Evolutionary conservation across 2,329 filamentous ascomycete genomes (phyloP), one percentile per base, ranked within the genome.

Genomic region (Helminthosporium solani): DNA sequence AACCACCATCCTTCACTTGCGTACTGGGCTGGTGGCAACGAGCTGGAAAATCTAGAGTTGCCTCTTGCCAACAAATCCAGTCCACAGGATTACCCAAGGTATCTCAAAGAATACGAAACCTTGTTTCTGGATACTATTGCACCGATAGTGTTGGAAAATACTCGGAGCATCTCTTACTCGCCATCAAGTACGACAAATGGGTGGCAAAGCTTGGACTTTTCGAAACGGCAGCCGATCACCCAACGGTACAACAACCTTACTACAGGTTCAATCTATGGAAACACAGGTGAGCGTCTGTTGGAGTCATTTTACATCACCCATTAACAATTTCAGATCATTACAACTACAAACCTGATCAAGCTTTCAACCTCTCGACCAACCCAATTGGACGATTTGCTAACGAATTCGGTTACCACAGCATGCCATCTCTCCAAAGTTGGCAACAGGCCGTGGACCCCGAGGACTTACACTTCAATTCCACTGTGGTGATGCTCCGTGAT

Each of bases 321-420:
- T 20, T 27, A 25, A 27, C 3, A 33, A 18, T 11, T n/a, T 8
- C 14, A 4, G 79, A 83, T 51, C 74, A 78, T 58, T 85, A 85
- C 65, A 78, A 83, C 52, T 85, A 85, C 57, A 64, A 80, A 47
- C 73, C 75, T 11, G 59, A 56, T 0, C 64, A 74, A 14, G 75
- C 81, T 0, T 84, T 83, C 63, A 74, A 84, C 58, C 68, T 72
- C n/a, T 72, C 70, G 1, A 70, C 66, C 0, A 84, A 83, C 50
- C 81, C 81, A 0, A 68, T 83, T 0, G 81, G 80, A 2, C 73
- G 82, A 7, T 85, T 85, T 54, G 77, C 79, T 2, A 82, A 83
- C 51, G 82, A 85, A 61, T 85, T 85, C 49, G 82, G 82, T 19
- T 84, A 77, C 58, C 80, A 83, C 56, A 79, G 76, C 44, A 83